Base-by-base conservation (phyloP, 2,329 filamentous ascomycete genomes). In the Fusarium armeniacum region DNA sequence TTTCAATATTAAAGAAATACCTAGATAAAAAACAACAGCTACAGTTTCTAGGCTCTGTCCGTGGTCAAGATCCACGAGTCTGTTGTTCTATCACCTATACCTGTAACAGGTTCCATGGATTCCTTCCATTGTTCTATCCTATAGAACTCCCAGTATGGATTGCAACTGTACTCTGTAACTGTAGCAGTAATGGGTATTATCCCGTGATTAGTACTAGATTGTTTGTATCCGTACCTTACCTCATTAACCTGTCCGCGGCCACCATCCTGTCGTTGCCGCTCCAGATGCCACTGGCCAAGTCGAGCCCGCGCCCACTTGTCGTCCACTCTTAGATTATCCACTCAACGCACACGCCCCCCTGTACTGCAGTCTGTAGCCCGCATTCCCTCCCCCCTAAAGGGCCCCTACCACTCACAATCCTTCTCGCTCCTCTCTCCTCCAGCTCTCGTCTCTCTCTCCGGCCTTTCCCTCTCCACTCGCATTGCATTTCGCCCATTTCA, bases 401-500 rank as follows among this genome's bases (percentile, higher is more conserved):
- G 58, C 66, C 66, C 68, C 68, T 71, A 71, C 66, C 65, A 67
- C 69, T 72, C 62, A 62, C 70, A 75, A 69, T 71, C 72, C 58
- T 72, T 63, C 57, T 70, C 67, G 56, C 63, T 67, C 70, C 65
- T 69, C 73, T 67, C 66, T 71, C 69, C 67, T 65, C 62, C 62
- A 65, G 62, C 62, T 65, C 72, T 68, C 70, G 20, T 67, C 70
- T 67, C 71, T 67, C 71, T 58, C 62, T 67, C 69, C 52, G 70
- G 71, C 71, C 71, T 78, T 76, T 76, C 74, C 71, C 76, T 75
- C 76, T 77, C 77, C 76, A 77, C 76, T 76, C 73, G 73, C 73
- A 67, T 65, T 67, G 72, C 72, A 73, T 67, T 72, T 73, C 64
- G 71, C 69, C 73, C 66, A 72, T 73, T 72, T 71, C 67, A 58